Evolutionary conservation across 2,329 filamentous ascomycete genomes (phyloP), one percentile per base, ranked within the genome.

Genomic region (Aspergillus novoparasiticus): DNA sequence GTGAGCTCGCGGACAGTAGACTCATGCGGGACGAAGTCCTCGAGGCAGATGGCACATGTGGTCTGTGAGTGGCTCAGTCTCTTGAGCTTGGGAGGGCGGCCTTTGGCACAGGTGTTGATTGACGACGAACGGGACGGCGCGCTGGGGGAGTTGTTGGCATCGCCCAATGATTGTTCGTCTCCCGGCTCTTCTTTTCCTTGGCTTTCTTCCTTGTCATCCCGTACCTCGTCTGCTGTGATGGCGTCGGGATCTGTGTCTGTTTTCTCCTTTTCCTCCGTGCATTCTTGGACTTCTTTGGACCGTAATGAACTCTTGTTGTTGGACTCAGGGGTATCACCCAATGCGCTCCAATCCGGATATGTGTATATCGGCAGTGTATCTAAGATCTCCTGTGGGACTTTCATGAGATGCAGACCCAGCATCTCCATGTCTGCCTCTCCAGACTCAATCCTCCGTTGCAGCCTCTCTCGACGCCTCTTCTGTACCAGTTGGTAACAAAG

Each of bases 361-460:
- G 87, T 90, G 73, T 91, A 96, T 2, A 94, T 78, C 0, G 93
- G 92, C 71, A 97, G 90, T 23, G 85, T 85, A 55, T 91, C 85
- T 28, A 98, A 84, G 45, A 93, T 82, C 10, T 87, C 80, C 53
- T 85, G 81, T 1, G 94, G 93, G 0, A 97, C 91, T 2, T 87
- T 92, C 28, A 97, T 79, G 16, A 90, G 86, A 73, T 92, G 94
- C 69, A 97, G 92, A 2, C 93, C 94, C 68, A 97, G 84, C 3
- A 88, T 88, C 77, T 97, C 94, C 3, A 97, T 82, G 72, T 97
- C 92, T 23, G 96, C 89, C 69, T 97, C 91, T 58, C 94, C 94
- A 9, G 83, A 84, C 62, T 87, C 84, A 19, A 97, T 89, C 14
- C 93, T 87, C 55, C 87, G 85, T 57, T 87, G 87, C 12, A 98